Evolutionary conservation across 345 rosid species (phyloP), one percentile per base, ranked within the genome.

Genomic region (Camelina laxa): DNA sequence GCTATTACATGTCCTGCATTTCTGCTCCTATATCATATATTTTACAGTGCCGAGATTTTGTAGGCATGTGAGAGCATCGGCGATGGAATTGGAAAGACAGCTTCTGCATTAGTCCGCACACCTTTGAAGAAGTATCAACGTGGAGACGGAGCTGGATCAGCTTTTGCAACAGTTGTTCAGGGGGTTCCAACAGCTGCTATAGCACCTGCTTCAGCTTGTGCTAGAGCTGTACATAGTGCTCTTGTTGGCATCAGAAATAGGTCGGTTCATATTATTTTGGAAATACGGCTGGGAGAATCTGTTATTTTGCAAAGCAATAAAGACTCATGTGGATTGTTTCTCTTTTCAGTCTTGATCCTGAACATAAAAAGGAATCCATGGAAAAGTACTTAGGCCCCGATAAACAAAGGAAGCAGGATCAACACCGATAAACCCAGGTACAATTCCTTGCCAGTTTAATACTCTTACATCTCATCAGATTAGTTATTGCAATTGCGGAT

Each of bases 171-270:
- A 61, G 99, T 87, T 57, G 80, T 90, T 54, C 83, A 79, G 74
- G 93, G 86, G 61, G 90, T 92, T 82, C 99, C 99, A 75, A 84
- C 94, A 60, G 99, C 99, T 85, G 89, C 93, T 75, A 84, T 95
- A 76, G 89, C 97, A 79, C 96, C 97, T 2, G 89, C 88, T 72
- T 87, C 97, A 75, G 96, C 92, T 61, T 87, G 91, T 80, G 96
- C 92, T 22, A 85, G 85, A 60, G 97, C 99, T 19, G 79, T 87
- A 24, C 96, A 92, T 80, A 87, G 68, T 77, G 71, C 94, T 79
- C 89, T 92, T 58, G 91, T 95, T 81, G 99, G 99, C 67, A 47
- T 95, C 75, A 82, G 97, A 82, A 95, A 95, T 67, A 95, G 97
- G 99, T 88, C 36, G 7, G 83, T 64, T 74, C 67, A 41, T 48